phyloP scores from a whole-genome alignment of 306 rosid species.

The Alnus glutinosa region DNA sequence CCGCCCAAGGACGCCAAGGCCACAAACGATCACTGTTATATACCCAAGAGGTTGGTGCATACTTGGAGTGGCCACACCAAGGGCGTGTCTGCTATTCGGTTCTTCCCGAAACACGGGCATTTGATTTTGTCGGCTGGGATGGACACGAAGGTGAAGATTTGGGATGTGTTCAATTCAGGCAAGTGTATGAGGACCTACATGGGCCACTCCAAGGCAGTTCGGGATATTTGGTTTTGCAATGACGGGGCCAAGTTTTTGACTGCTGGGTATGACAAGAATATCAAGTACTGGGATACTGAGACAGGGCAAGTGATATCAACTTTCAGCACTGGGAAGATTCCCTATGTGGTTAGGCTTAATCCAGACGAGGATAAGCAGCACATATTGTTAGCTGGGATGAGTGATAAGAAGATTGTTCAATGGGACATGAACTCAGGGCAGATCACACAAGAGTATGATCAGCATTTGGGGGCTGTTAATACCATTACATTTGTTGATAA shows the following conservation, averaged over 20 bases:
- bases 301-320: constrained; percentile 96
- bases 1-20: constrained; percentile 94
- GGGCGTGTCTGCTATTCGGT: constrained; percentile 90
- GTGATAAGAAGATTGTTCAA: constrained; percentile 98
- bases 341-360: constrained; percentile 91
- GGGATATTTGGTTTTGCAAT: constrained; percentile 89
- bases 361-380: constrained; percentile 97
- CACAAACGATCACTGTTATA: constrained; percentile 81
- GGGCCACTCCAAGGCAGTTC: constrained; percentile 89
- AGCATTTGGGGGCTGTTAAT: constrained; percentile 97
- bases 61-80: constrained; percentile 99
- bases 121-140: constrained; percentile 86
- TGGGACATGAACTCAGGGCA: constrained; percentile 96
- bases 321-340: constrained; percentile 86
- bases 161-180: constrained; percentile 96
- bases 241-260: constrained; percentile 86
- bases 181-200: constrained; percentile 97
- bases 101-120: constrained; percentile 88
- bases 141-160: constrained; percentile 96
- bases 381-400: constrained; percentile 94
- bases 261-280: constrained; percentile 94
- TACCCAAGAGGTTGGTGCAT: constrained; percentile 93
- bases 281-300: constrained; percentile 98
- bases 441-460: constrained; percentile 99
- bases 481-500: constrained; percentile 97